These are phyloP conservation scores for Scheffersomyces insectosa DNA, from an alignment of 1,139 yeast genomes.

Conservation along the genomic window DNA sequence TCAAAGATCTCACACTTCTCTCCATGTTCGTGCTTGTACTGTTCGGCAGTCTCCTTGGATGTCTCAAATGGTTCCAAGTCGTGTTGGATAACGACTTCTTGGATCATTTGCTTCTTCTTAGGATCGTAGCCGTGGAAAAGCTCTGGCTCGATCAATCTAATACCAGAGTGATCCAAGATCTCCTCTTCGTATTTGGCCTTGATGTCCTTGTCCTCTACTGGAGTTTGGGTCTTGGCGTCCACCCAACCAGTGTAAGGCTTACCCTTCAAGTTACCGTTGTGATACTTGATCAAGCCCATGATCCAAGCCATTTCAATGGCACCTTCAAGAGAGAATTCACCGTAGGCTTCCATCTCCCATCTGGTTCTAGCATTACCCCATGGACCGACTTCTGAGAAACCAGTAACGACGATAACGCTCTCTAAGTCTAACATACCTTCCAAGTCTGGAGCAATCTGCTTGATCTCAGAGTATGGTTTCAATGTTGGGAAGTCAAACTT, in stretches of 20 bases:
- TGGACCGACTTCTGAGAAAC: conserved; percentile 98
- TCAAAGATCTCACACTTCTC: conserved; percentile 92
- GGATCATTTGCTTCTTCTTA: conserved; percentile 85
- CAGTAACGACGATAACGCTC: conserved; percentile 89
- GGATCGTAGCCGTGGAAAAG: conserved; percentile 94
- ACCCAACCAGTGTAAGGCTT: conserved; percentile 93
- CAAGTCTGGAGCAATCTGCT: conserved; percentile 68
- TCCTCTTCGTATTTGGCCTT: conserved; percentile 87
- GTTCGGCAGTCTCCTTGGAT: conserved; percentile 92
- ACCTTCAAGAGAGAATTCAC: conserved; percentile 97
- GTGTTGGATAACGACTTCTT: conserved; percentile 94
- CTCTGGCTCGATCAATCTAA: conserved; percentile 94
- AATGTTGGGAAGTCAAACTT: conserved; percentile 89
- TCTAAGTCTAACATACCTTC: conserved; percentile 93
- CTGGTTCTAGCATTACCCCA: conserved; percentile 99
- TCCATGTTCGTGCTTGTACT: conserved; percentile 91
- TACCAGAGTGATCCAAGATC: conserved; percentile 92
- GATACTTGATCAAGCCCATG: conserved; percentile 95
- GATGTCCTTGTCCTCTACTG: conserved; percentile 92
- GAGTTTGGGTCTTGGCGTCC: conserved; percentile 88
- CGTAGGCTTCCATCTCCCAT: conserved; percentile 98
- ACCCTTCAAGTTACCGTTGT: conserved; percentile 91
- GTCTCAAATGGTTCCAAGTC: conserved; percentile 95
- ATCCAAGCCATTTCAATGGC: conserved; percentile 99
- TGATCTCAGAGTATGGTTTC: conserved; percentile 74